phyloP scores from a whole-genome alignment of 306 rosid species.

The Nissolia schottii region DNA sequence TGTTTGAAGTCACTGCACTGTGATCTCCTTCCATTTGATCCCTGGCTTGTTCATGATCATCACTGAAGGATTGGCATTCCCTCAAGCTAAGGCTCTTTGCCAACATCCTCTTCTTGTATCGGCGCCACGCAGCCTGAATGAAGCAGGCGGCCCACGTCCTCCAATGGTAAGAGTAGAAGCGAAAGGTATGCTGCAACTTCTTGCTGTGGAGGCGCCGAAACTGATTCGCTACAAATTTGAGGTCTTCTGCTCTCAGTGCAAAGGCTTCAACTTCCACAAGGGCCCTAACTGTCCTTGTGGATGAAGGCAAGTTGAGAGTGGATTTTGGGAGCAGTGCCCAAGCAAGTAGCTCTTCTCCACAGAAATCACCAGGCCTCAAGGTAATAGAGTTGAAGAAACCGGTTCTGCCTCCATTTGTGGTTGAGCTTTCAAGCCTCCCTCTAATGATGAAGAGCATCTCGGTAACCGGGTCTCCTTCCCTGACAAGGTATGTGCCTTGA shows the following conservation, averaged over 20 bases:
- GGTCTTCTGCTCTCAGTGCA: conserved; percentile 86
- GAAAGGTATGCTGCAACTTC: conserved; percentile 85
- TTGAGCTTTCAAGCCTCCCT: conserved; percentile 88
- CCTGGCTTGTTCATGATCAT: conserved; percentile 26
- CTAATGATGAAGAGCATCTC: conserved; percentile 90
- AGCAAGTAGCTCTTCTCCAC: conserved; percentile 91
- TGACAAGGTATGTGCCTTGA: conserved; percentile 69
- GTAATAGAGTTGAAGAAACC: conserved; percentile 87
- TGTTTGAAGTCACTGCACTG: conserved; percentile 18
- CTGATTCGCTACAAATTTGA: conserved; percentile 89
- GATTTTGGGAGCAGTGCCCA: conserved; percentile 96
- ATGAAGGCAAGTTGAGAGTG: conserved; percentile 73
- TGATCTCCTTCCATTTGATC: conserved; percentile 28
- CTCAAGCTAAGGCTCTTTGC: conserved; percentile 55
- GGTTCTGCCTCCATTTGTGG: conserved; percentile 85
- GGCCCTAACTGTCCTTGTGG: conserved; percentile 85
- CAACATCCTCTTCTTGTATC: conserved; percentile 53
- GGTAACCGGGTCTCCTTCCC: conserved; percentile 92
- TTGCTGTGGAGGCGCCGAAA: conserved; percentile 87
- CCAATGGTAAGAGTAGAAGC: conserved; percentile 94
- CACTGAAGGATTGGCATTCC: conserved; percentile 39
- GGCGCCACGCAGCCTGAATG: conserved; percentile 86
- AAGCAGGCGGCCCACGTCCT: conserved; percentile 95
- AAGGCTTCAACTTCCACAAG: conserved; percentile 88
- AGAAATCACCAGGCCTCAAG: conserved; percentile 79